Evolutionary conservation across 305 asterid species (phyloP).

Genomic region (Fraxinus ornus): DNA sequence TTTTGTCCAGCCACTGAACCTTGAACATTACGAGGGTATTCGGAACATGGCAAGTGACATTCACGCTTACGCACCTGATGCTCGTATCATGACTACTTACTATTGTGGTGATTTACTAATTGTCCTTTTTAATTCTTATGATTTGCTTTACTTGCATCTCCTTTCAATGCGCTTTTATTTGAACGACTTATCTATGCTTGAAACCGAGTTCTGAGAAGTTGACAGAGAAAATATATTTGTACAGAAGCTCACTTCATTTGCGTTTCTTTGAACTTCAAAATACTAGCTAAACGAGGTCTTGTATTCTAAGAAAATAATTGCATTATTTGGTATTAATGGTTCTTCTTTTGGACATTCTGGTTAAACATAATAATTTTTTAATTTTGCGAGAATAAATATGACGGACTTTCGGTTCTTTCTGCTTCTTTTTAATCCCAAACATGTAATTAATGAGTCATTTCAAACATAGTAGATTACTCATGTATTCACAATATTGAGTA

Average conservation of each 20-base stretch:
- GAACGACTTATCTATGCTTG: background rate
- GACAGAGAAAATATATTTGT: background rate
- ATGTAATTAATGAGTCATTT: background rate
- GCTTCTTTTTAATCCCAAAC: background rate
- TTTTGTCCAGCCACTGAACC: constrained; percentile 70
- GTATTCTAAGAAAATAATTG: background rate
- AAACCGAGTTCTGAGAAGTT: background rate
- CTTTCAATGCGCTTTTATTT: background rate
- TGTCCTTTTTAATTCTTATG: constrained; percentile 20
- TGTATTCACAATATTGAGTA: background rate
- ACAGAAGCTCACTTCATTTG: background rate
- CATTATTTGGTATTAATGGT: background rate
- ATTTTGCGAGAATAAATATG: background rate
- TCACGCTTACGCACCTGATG: constrained; percentile 98
- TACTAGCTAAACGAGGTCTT: background rate
- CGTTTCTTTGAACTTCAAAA: background rate
- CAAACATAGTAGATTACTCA: constrained; percentile 2
- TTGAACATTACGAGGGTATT: constrained; percentile 74
- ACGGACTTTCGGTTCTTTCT: background rate
- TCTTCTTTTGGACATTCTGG: background rate
- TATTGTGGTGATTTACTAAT: constrained; percentile 61
- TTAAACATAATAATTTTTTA: background rate
- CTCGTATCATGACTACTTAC: constrained; percentile 93
- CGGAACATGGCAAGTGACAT: constrained; percentile 88
- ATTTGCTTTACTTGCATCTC: background rate